Evolutionary conservation across 2,329 filamentous ascomycete genomes (phyloP).

Genomic region (Sphaerulina populicola): DNA sequence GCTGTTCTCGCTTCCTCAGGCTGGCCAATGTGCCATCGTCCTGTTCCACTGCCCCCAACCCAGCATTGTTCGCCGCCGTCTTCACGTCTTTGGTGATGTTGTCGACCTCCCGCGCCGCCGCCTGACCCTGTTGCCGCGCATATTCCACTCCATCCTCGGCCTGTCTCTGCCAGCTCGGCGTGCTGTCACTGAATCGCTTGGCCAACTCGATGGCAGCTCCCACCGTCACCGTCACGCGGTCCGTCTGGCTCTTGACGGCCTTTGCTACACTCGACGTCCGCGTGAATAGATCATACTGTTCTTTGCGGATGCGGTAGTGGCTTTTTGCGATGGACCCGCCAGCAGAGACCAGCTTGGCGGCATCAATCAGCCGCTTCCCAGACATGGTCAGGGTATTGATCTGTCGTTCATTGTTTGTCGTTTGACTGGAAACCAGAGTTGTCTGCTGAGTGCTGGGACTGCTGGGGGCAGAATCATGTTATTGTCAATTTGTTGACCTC

Average conservation of each 20-base stretch:
- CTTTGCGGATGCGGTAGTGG: constrained; percentile 51
- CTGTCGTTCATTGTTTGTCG: neutral
- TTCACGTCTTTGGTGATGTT: constrained; percentile 14
- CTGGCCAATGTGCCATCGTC: constrained; percentile 34
- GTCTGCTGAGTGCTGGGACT: too few species aligned
- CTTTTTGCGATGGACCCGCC: constrained; percentile 42
- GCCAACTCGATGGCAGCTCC: constrained; percentile 54
- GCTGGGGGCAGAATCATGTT: too few species aligned
- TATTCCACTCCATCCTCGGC: constrained; percentile 14
- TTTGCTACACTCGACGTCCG: constrained; percentile 58
- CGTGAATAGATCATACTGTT: constrained; percentile 55
- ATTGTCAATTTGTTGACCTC: neutral
- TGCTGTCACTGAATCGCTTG: constrained; percentile 48
- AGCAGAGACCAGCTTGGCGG: constrained; percentile 44
- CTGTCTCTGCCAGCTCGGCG: constrained; percentile 28
- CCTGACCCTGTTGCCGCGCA: constrained; percentile 12
- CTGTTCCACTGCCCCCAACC: constrained; percentile 1
- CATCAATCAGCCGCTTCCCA: constrained; percentile 45
- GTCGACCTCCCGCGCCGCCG: constrained; percentile 26
- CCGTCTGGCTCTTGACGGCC: constrained; percentile 53
- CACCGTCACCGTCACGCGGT: constrained; percentile 53
- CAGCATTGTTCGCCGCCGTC: constrained; percentile 9
- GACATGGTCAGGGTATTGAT: constrained; percentile 36
- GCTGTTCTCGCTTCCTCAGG: constrained; percentile 31
- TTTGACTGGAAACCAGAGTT: too few species aligned